A percentile compares a stretch with the other conserved stretches of the same genome.
These are phyloP conservation scores for Eustoma russellianum DNA, from an alignment of 257 asterid genomes.

Conservation along the genomic window DNA sequence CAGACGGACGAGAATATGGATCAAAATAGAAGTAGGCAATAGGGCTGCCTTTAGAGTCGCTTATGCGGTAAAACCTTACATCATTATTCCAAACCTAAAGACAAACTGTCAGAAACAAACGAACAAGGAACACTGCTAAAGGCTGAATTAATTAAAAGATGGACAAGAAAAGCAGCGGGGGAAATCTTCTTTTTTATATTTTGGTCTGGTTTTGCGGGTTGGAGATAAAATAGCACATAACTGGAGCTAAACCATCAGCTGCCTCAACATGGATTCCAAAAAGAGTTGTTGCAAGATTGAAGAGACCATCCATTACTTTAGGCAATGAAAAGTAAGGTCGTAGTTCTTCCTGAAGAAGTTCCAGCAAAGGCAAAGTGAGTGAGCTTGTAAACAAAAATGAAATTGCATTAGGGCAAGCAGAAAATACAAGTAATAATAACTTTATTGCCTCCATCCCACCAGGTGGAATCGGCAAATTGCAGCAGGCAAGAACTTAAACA, in stretches of 20 bases:
- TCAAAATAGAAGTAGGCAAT: slow-evolving; percentile 81
- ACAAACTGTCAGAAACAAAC: slow-evolving; percentile 13
- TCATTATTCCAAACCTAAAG: slow-evolving; percentile 89
- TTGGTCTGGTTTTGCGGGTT: too few species aligned
- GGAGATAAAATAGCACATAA: slow-evolving; percentile 17
- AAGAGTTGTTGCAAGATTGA: slow-evolving; percentile 68
- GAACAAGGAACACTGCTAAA: background rate
- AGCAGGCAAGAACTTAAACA: background rate
- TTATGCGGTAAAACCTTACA: slow-evolving; percentile 77
- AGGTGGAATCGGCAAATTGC: too few species aligned
- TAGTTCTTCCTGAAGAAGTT: slow-evolving; percentile 70
- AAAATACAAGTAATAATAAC: too few species aligned
- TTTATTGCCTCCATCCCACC: too few species aligned
- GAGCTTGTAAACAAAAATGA: background rate
- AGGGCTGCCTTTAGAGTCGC: slow-evolving; percentile 71
- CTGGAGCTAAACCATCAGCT: slow-evolving; percentile 93
- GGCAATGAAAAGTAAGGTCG: slow-evolving; percentile 97
- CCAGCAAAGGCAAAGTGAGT: slow-evolving; percentile 12
- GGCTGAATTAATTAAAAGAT: background rate
- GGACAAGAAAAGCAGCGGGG: slow-evolving; percentile 8
- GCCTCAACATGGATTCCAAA: slow-evolving; percentile 62
- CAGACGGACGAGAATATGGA: slow-evolving; percentile 91
- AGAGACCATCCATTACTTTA: slow-evolving; percentile 95
- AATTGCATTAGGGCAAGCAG: background rate
- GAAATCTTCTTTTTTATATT: background rate